Percentiles rank a stretch among this genome's conserved stretches.
Conservation (phyloP, 768 basidiomycete species). For the Rhodotorula kratochvilovae region DNA sequence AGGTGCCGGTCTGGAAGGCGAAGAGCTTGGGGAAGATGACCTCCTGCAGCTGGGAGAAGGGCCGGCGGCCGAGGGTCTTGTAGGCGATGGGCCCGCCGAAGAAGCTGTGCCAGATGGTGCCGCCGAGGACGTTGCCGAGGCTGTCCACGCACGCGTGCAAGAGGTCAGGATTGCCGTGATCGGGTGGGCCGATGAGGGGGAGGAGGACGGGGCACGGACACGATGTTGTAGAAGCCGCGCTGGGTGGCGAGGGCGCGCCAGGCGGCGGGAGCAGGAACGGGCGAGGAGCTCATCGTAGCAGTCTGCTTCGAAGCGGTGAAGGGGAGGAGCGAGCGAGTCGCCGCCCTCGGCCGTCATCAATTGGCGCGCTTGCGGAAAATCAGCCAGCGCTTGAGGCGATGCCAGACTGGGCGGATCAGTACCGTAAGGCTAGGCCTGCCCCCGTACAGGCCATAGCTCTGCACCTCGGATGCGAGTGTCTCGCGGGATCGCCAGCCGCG, state of each 20-base stretch:
- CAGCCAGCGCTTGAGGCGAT: too few species aligned
- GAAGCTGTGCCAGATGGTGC: conserved; percentile 30
- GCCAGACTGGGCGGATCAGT: too few species aligned
- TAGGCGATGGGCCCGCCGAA: conserved; percentile 28
- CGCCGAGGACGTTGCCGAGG: conserved; percentile 25
- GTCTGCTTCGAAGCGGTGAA: too few species aligned
- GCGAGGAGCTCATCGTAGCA: not conserved
- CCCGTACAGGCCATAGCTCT: too few species aligned
- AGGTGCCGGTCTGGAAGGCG: conserved; percentile 5
- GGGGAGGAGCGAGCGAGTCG: too few species aligned
- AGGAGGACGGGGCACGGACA: conserved; percentile 2
- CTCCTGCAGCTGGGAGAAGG: conserved; percentile 40
- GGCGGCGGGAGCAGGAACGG: not conserved
- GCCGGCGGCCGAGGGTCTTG: conserved; percentile 32
- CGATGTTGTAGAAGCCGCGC: conserved; percentile 17
- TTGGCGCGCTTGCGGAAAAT: too few species aligned
- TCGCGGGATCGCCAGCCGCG: too few species aligned
- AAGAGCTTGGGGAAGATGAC: conserved; percentile 38
- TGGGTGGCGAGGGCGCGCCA: conserved; percentile 8
- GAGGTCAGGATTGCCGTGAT: conserved; percentile 3
- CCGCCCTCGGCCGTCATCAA: too few species aligned
- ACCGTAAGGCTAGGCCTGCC: too few species aligned
- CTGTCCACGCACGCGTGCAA: not conserved
- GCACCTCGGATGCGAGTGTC: too few species aligned
- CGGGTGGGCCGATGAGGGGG: not conserved